phyloP scores from a whole-genome alignment of 306 rosid genomes.

The Canavalia gladiata region DNA sequence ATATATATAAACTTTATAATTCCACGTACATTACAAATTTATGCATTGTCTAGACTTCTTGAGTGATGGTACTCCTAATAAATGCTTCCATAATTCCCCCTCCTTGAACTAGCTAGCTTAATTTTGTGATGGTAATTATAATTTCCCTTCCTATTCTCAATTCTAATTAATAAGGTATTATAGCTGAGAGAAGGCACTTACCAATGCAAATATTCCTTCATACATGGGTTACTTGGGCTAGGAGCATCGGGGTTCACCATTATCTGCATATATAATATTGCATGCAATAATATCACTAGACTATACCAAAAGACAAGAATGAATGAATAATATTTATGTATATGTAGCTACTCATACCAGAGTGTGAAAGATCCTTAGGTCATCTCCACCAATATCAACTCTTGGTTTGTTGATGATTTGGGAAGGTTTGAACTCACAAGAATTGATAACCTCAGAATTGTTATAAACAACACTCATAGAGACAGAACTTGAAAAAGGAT shows the following conservation, averaged over 20 bases:
- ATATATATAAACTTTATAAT: no score
- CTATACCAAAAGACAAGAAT: not conserved
- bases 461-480: slow-evolving; percentile 13
- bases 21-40: no score
- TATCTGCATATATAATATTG: not conserved
- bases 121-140: no score
- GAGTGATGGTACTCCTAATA: no score
- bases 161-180: no score
- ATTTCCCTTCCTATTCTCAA: no score
- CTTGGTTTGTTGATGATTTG: slow-evolving; percentile 35
- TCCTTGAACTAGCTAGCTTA: no score
- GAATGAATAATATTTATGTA: not conserved
- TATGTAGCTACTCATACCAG: not conserved
- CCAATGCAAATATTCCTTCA: slow-evolving; percentile 47
- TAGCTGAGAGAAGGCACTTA: not conserved
- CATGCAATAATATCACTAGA: not conserved
- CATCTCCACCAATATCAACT: slow-evolving; percentile 40
- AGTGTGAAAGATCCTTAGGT: slow-evolving; percentile 21
- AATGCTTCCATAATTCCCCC: no score
- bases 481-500: slow-evolving; percentile 27
- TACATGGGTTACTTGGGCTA: slow-evolving; percentile 37
- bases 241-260: slow-evolving; percentile 53
- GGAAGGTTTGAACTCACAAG: slow-evolving; percentile 43
- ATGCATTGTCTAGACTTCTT: no score
- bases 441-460: slow-evolving; percentile 20